Conservation (phyloP, 352 stramenopile species). For the Phytophthora citrophthora region DNA sequence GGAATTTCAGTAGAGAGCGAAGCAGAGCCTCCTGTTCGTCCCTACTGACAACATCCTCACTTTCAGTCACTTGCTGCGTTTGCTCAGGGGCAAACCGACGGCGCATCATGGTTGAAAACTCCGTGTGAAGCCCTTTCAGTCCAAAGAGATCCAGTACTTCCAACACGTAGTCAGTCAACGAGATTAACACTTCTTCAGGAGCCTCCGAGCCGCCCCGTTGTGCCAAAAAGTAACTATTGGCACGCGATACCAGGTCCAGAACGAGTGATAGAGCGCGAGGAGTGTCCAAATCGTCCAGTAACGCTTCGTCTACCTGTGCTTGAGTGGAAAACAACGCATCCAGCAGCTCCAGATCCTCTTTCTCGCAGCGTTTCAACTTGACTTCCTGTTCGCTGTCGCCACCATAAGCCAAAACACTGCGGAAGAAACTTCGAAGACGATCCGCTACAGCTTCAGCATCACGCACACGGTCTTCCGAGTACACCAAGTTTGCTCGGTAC, state of each 20-base stretch:
- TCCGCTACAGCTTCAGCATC: conserved; percentile 63
- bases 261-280: conserved; percentile 71
- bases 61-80: conserved; percentile 2
- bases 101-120: conserved; percentile 54
- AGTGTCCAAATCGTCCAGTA: conserved; percentile 92
- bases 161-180: conserved; percentile 68
- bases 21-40: conserved; percentile 50
- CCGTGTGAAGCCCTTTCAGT: conserved; percentile 51
- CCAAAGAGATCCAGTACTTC: conserved; percentile 77
- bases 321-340: conserved; percentile 56
- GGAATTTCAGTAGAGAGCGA: conserved; percentile 64
- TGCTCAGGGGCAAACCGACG: conserved; percentile 36
- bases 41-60: conserved; percentile 10
- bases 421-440: conserved; percentile 72
- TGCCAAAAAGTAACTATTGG: conserved; percentile 65
- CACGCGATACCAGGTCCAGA: conserved; percentile 68
- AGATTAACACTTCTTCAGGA: conserved; percentile 64
- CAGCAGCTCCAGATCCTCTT: conserved; percentile 65
- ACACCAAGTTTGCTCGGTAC: conserved; percentile 84
- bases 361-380: conserved; percentile 57
- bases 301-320: conserved; percentile 56
- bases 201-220: conserved; percentile 30
- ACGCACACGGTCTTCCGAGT: conserved; percentile 76
- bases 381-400: conserved; percentile 9
- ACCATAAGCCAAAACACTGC: conserved; percentile 54